phyloP scores from a whole-genome alignment of 352 stramenopile genomes.

The Pythium folliculosum region DNA sequence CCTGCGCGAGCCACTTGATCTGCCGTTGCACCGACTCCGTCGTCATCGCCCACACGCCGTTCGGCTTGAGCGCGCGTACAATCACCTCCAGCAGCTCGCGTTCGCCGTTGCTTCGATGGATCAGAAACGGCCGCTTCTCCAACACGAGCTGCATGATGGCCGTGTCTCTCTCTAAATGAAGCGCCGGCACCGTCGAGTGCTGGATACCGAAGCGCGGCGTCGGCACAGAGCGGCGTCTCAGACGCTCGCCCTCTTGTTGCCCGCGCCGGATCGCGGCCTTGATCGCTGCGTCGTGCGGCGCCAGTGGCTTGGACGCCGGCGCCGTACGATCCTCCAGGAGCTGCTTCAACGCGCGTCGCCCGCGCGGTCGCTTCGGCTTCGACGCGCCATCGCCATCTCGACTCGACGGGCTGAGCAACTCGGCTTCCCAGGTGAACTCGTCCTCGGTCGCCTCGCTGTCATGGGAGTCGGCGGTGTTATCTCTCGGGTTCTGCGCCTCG shows the following conservation, averaged over 20 bases:
- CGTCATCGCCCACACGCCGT: slow-evolving; percentile 5
- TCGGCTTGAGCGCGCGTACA: slow-evolving; percentile 11
- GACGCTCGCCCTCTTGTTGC: background rate
- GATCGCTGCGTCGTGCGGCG: slow-evolving; percentile 16
- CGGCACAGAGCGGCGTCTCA: slow-evolving; percentile 1
- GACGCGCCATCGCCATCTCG: background rate
- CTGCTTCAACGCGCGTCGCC: background rate
- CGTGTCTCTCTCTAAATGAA: slow-evolving; percentile 4
- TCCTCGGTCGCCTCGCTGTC: background rate
- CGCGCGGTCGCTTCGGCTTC: background rate
- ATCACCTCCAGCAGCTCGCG: slow-evolving; percentile 4
- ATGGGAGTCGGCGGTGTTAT: too few relatives aligned
- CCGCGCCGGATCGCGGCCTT: slow-evolving; percentile 12
- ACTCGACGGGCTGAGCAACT: background rate
- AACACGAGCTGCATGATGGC: slow-evolving; percentile 17
- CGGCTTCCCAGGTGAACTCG: background rate
- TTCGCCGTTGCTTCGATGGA: background rate
- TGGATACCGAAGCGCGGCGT: slow-evolving; percentile 10
- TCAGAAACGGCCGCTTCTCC: slow-evolving; percentile 11
- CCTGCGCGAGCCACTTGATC: slow-evolving; percentile 14
- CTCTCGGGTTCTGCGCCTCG: too few relatives aligned
- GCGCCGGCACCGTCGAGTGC: background rate
- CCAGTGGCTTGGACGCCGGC: background rate
- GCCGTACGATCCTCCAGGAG: background rate
- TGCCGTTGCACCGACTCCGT: background rate